Conservation (phyloP, 2,329 filamentous ascomycete genomes). For the Aspergillus calidoustus region DNA sequence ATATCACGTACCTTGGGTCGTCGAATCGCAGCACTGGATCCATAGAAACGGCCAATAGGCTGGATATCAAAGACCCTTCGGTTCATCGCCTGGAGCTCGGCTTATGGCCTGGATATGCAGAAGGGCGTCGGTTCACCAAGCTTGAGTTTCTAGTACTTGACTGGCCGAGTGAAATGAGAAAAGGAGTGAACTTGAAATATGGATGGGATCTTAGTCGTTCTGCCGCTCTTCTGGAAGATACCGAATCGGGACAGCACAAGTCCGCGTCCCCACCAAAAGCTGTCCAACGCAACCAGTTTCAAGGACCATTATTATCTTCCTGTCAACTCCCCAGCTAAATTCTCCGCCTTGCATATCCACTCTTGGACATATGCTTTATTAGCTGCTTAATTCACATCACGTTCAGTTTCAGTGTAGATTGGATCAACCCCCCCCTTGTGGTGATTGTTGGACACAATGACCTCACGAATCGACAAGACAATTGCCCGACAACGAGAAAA, state of each 20-base stretch:
- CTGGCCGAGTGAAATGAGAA: constrained; percentile 1
- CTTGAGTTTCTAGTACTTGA: not conserved
- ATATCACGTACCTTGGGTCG: constrained; percentile 66
- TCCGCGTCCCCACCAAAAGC: constrained; percentile 24
- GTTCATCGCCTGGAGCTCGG: constrained; percentile 34
- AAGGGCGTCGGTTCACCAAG: not conserved
- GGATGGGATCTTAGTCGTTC: constrained; percentile 7
- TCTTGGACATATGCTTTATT: not conserved
- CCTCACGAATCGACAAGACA: constrained; percentile 67
- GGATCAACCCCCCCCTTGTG: not conserved
- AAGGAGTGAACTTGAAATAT: not conserved
- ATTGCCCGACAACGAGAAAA: constrained; percentile 78
- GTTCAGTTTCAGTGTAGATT: not conserved
- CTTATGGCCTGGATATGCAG: not conserved
- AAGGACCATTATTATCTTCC: constrained; percentile 2
- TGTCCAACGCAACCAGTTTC: constrained; percentile 14
- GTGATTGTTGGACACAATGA: constrained; percentile 35
- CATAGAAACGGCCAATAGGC: constrained; percentile 70
- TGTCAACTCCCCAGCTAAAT: not conserved
- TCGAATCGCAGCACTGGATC: constrained; percentile 71
- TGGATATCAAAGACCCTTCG: constrained; percentile 64
- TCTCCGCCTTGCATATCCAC: not conserved
- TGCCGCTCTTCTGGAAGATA: constrained; percentile 17
- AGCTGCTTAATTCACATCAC: not conserved
- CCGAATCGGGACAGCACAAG: constrained; percentile 8